Evolutionary conservation across 371 early-diverging fungal species (phyloP).

Genomic region (Circinella minor): DNA sequence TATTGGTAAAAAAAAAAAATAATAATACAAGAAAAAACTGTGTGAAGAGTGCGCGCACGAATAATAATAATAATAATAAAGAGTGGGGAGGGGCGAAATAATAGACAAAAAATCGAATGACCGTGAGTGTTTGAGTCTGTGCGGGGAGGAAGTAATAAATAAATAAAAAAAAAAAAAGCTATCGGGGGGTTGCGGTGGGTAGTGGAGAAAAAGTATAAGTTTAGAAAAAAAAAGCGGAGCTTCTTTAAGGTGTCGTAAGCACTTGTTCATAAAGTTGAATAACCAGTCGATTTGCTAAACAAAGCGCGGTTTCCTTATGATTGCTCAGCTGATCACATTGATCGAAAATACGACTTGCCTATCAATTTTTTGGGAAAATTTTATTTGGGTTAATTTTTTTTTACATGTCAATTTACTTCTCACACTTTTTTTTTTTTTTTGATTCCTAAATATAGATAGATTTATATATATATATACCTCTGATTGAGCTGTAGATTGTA

Average conservation of each 20-base stretch:
- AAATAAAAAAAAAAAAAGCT: too few species aligned
- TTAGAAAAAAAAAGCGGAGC: slow-evolving; percentile 1
- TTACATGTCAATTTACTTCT: neutral
- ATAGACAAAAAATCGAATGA: slow-evolving; percentile 3
- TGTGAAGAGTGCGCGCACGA: neutral
- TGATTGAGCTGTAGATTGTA: slow-evolving; percentile 21
- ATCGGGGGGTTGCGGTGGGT: neutral
- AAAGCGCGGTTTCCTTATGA: slow-evolving; percentile 34
- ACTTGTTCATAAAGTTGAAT: slow-evolving; percentile 51
- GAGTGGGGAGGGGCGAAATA: neutral
- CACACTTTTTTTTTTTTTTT: neutral
- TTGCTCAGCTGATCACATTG: slow-evolving; percentile 33
- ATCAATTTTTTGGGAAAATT: neutral
- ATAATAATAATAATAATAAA: neutral
- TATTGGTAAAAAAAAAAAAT: too few species aligned
- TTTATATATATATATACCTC: slow-evolving; percentile 15
- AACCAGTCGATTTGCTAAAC: slow-evolving; percentile 40
- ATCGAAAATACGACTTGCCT: slow-evolving; percentile 24
- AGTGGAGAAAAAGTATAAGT: neutral
- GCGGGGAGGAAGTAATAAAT: neutral
- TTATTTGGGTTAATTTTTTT: neutral
- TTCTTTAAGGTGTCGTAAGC: slow-evolving; percentile 42
- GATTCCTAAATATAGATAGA: too few species aligned
- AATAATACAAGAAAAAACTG: too few species aligned
- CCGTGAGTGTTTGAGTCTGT: slow-evolving; percentile 3